Evolutionary conservation across 2,329 filamentous ascomycete genomes (phyloP), one percentile per base, ranked within the genome.

Genomic region (Didymella exigua): DNA sequence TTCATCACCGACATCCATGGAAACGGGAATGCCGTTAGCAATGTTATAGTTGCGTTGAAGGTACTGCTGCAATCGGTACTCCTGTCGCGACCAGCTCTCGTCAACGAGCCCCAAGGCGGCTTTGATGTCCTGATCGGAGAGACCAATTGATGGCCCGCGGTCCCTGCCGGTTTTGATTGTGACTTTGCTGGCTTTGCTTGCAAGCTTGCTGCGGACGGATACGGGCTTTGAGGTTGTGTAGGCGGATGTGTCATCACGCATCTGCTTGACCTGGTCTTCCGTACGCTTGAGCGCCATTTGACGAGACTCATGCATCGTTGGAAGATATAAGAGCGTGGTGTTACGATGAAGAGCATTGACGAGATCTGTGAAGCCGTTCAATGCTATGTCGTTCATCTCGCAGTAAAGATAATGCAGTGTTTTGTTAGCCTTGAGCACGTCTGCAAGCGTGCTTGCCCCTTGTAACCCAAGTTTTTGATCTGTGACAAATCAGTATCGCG

Each of bases 291-390:
- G 80, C 3, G 87, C 84, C 61, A 82, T 79, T 21, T 80, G 77
- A 41, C 87, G 81, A 58, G 88, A 86, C 58, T 83, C 79, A 30
- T 82, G 79, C 84, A 90, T 87, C 9, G 75, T 77, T 5, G 88
- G 86, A 29, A 90, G 79, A 61, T 82, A 82, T 13, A 89, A 69
- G 1, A 90, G 71, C 0, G 82, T 84, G 2, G 80, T 82, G 65
- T 91, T 91, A 36, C 81, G 82, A 55, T 87, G 81, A n/a, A 90
- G 74, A 16, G 86, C 82, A 64, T 90, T 88, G 44, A 90, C 85
- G 6, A 89, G 76, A 46, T 87, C 85, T 0, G 86, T 89, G 60
- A 89, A 87, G 1, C 86, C 87, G 60, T 87, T 85, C n/a, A 89
- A 78, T 40, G 86, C 86, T 50, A 89, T 88, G 49, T 86, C 85